Evolutionary conservation across 345 rosid genomes (phyloP).

Genomic region (Lumnitzera racemosa): DNA sequence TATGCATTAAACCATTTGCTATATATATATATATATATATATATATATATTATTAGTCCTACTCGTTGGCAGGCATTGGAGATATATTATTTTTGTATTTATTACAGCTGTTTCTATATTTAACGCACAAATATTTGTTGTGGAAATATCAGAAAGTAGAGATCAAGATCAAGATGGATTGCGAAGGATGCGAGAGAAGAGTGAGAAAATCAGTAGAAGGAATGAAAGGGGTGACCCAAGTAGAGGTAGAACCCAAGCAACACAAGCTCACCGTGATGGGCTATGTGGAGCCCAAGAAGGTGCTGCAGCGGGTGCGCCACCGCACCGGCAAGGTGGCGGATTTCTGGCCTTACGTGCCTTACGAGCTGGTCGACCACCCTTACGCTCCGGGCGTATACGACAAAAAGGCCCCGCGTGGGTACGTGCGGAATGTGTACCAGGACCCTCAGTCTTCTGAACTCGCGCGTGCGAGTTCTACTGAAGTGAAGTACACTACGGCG

Average conservation of each 20-base stretch:
- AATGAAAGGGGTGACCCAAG: slow-evolving; percentile 49
- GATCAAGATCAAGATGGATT: slow-evolving; percentile 54
- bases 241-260: slow-evolving; percentile 46
- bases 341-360: slow-evolving; percentile 57
- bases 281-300: slow-evolving; percentile 52
- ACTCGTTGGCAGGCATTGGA: too few species aligned
- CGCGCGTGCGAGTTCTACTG: slow-evolving; percentile 54
- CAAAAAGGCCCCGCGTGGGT: slow-evolving; percentile 52
- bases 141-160: slow-evolving; percentile 44
- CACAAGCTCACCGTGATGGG: slow-evolving; percentile 57
- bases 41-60: too few species aligned
- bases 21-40: too few species aligned
- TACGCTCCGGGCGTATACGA: slow-evolving; percentile 47
- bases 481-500: slow-evolving; percentile 52
- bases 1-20: too few species aligned
- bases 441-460: slow-evolving; percentile 38
- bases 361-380: slow-evolving; percentile 40
- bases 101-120: too few species aligned
- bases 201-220: slow-evolving; percentile 51
- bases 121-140: too few species aligned
- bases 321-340: slow-evolving; percentile 60
- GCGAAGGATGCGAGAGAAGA: slow-evolving; percentile 60
- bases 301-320: slow-evolving; percentile 42
- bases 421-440: slow-evolving; percentile 39
- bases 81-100: too few species aligned